Conservation (phyloP, 352 stramenopile species). For the Phytophthora citricola region DNA sequence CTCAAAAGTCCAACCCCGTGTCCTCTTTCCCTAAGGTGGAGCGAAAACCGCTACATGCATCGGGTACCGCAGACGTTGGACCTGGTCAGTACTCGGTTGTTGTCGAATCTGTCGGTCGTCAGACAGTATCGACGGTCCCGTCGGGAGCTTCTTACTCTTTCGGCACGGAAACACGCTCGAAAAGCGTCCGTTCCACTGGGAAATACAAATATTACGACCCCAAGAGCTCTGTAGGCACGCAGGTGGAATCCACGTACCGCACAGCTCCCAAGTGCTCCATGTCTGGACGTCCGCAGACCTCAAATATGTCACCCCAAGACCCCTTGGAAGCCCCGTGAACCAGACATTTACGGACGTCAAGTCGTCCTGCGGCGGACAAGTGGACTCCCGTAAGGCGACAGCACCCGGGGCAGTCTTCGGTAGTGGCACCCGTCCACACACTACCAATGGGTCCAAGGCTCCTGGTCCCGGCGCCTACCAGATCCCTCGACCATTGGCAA, state of each 20-base stretch:
- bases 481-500: conserved; percentile 77
- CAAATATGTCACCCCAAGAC: too few relatives aligned
- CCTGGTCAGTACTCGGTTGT: conserved; percentile 79
- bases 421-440: conserved; percentile 61
- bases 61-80: conserved; percentile 60
- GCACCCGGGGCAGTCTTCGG: conserved; percentile 72
- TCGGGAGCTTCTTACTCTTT: conserved; percentile 74
- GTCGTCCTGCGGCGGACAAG: conserved; percentile 70
- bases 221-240: conserved; percentile 68
- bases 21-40: conserved; percentile 75
- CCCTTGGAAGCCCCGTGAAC: too few relatives aligned
- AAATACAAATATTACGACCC: conserved; percentile 60
- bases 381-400: conserved; percentile 78
- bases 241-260: conserved; percentile 73
- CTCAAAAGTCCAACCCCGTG: conserved; percentile 65
- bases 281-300: conserved; percentile 47
- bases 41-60: conserved; percentile 61
- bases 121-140: conserved; percentile 67
- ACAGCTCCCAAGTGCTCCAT: conserved; percentile 75
- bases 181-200: conserved; percentile 32
- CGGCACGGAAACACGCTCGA: conserved; percentile 61
- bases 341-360: conserved; percentile 54
- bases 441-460: conserved; percentile 58
- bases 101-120: conserved; percentile 66
- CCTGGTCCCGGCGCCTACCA: conserved; percentile 71